A percentile compares a stretch with the other conserved stretches of the same genome.
phyloP scores from a whole-genome alignment of 1,284 basidiomycete genomes.

The Fomitiporia mediterranea region DNA sequence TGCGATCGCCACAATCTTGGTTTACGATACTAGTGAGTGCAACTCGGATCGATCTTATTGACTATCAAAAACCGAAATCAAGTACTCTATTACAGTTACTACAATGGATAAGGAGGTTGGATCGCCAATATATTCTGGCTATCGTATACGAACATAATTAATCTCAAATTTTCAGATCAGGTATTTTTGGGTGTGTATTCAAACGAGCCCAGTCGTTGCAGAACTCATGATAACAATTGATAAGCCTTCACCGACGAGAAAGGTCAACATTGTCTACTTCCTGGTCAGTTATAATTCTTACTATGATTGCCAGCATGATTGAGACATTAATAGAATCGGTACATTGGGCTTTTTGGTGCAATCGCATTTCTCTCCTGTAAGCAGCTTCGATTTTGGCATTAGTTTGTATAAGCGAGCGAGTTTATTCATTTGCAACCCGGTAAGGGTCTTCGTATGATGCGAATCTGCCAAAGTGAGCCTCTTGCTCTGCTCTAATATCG shows the following conservation, averaged over 20 bases:
- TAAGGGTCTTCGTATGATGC: neutral
- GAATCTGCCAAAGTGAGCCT: neutral
- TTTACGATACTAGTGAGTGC: neutral
- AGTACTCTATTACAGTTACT: neutral
- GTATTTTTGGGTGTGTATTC: neutral
- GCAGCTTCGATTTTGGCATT: neutral
- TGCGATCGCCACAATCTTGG: neutral
- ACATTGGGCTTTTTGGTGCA: slow-evolving; percentile 1
- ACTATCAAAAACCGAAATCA: neutral
- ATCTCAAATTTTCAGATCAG: neutral
- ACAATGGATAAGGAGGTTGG: slow-evolving; percentile 3
- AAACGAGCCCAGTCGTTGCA: neutral
- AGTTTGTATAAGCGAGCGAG: neutral
- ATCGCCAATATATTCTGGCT: neutral
- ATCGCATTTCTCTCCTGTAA: neutral
- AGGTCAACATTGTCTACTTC: neutral
- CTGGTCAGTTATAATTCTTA: neutral
- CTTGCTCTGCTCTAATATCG: neutral
- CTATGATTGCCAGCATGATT: neutral
- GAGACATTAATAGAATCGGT: slow-evolving; percentile 1
- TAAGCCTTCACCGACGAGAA: neutral
- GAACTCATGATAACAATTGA: too few relatives aligned
- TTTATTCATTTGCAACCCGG: neutral
- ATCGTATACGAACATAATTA: neutral
- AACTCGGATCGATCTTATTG: neutral